Base-by-base conservation (phyloP, 768 basidiomycete species). In the Tricholoma sp. region DNA sequence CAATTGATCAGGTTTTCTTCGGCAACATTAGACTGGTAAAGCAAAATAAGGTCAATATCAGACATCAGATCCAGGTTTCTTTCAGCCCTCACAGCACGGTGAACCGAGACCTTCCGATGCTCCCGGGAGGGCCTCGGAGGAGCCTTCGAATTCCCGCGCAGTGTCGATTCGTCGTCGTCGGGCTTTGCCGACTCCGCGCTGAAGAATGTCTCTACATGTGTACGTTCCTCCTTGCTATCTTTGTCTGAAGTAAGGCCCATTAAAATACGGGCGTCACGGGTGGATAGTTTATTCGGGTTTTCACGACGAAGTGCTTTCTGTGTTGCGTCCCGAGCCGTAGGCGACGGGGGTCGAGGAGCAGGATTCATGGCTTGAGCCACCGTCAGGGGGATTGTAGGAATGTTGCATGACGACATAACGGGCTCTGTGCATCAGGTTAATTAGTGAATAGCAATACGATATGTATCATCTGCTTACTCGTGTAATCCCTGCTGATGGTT, bases 291-390 rank as follows among this genome's bases (percentile, higher is more conserved):
- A 66, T 88, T 86, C 2, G 89, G 85, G 64, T 97, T 89, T 67
- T 94, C 91, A 50, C 93, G 79, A 17, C 93, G 83, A 50, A 91
- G 75, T 0, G 94, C 91, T 42, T 86, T 85, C 69, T 98, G 95
- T 0, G 89, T 92, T 1, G 94, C 93, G 17, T 84, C 92, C 13
- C 93, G 85, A 12, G 89, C 87, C 0, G 83, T 79, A 0, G 97
- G 97, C 0, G 94, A 96, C 1, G 97, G 96, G 0, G 97, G 97
- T 11, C 96, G 82, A 7, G 95, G 95, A 0, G 91, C 89, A 1
- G 96, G 95, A 64, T 91, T 93, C 94, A 98, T 93, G 2, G 94
- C 85, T 73, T 98, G 94, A 0, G 97, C 97, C 11, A 97, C 91
- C 20, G 88, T 83, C 41, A 99, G 79, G 0, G 96, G 93, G 59